Base-by-base conservation (phyloP, 2,329 filamentous ascomycete genomes). In the Gremmenia infestans region DNA sequence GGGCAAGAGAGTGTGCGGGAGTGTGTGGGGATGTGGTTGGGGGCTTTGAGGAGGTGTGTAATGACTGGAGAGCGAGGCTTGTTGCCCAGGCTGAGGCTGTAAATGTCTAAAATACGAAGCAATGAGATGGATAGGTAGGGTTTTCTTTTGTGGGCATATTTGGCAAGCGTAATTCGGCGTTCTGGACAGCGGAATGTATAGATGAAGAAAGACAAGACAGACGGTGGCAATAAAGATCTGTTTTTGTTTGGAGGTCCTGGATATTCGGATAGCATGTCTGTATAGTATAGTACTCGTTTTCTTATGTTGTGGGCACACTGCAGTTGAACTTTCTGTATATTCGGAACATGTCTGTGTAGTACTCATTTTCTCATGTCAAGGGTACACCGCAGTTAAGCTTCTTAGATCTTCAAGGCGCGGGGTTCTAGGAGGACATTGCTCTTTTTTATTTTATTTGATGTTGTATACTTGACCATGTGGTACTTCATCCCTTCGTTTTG, bases 21-120 rank as follows among this genome's bases (percentile, higher is more conserved):
- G 88, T 93, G 14, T 97, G 94, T 72, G 81, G 86, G 4, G 91
- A 95, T 58, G 92, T 99, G 1, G 86, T 97, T 36, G 87, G 87
- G 47, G 94, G 94, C 0, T 97, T 99, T 67, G 93, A 97, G 72
- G 87, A 91, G 68, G 86, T 93, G 1, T 97, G 91, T 73, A 87
- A 92, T 55, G 82, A 83, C 55, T 94, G 92, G 88, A 83, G 92
- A 68, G 84, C 86, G 67, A 82, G 88, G 63, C 74, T 96, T 48
- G 80, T 91, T 58, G 85, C 81, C 14, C 81, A 85, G 67, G 81
- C 65, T 3, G 67, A 67, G 48, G 54, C 59, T 12, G 59, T 65
- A 12, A 40, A 53, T 40, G 61, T 56, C 43, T 56, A 25, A 57
- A 25, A 19, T 15, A 45, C 19, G 42, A 45, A 17, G 11, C 14